These are phyloP conservation scores for Euphorbia celastroides DNA, from an alignment of 441 rosid species.

Conservation along the genomic window DNA sequence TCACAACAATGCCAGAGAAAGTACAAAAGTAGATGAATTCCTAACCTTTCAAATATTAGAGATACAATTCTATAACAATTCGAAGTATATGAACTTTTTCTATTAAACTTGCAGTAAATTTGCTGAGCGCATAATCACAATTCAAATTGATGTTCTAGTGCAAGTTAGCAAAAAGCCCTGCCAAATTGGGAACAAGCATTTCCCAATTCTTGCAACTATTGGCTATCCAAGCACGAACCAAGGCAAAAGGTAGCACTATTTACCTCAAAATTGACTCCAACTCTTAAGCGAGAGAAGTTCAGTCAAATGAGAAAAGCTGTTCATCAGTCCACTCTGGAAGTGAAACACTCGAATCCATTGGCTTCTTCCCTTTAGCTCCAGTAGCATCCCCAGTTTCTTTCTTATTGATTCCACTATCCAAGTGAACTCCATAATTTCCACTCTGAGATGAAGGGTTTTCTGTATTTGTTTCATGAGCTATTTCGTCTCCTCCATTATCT, in stretches of 20 bases:
- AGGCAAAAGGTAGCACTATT: background rate
- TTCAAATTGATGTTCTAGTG: too few species aligned
- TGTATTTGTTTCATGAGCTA: slow-evolving; percentile 5
- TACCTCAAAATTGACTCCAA: slow-evolving; percentile 6
- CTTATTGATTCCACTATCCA: slow-evolving; percentile 5
- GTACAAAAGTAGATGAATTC: too few species aligned
- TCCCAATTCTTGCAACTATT: background rate
- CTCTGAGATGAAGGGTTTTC: slow-evolving; percentile 16
- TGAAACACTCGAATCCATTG: slow-evolving; percentile 22
- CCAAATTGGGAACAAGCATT: background rate
- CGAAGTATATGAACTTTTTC: too few species aligned
- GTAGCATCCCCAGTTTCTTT: slow-evolving; percentile 8
- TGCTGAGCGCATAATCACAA: too few species aligned
- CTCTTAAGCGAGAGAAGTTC: background rate
- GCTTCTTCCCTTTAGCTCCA: slow-evolving; percentile 33
- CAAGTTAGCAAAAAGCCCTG: too few species aligned
- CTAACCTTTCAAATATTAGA: too few species aligned
- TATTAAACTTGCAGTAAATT: too few species aligned
- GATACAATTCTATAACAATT: too few species aligned
- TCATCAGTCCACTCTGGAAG: too few species aligned
- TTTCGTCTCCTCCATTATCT: slow-evolving; percentile 17
- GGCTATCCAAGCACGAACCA: background rate
- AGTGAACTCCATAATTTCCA: slow-evolving; percentile 3
- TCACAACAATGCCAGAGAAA: too few species aligned
- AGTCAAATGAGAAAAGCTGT: too few species aligned